phyloP scores from a whole-genome alignment of 2,329 filamentous ascomycete genomes.

The Colletotrichum noveboracense region DNA sequence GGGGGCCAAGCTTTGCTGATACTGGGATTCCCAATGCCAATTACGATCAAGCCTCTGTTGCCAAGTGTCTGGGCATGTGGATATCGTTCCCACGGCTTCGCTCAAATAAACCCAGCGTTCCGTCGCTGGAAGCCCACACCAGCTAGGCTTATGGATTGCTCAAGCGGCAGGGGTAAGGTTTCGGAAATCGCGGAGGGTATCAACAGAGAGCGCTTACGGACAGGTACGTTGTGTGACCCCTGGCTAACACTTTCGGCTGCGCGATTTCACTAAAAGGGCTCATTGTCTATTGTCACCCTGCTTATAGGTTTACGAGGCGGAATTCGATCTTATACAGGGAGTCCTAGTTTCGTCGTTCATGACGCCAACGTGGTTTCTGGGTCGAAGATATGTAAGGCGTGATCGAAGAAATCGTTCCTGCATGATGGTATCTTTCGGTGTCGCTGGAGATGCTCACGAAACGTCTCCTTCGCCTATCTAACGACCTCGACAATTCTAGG shows the following conservation, averaged over 20 bases:
- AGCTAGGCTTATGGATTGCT: neutral
- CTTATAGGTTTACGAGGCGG: neutral
- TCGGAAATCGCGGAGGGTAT: neutral
- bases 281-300: neutral
- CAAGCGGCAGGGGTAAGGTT: neutral
- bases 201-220: neutral
- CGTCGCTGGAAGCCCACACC: neutral
- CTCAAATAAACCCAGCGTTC: neutral
- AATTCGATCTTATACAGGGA: neutral
- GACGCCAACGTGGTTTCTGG: neutral
- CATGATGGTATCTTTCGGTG: neutral
- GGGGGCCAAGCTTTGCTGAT: neutral
- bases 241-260: neutral
- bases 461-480: neutral
- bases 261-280: neutral
- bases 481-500: neutral
- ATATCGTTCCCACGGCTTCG: neutral
- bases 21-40: neutral
- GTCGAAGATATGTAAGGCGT: neutral
- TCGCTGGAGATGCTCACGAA: neutral
- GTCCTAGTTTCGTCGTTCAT: neutral
- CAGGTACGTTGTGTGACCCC: neutral
- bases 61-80: neutral
- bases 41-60: neutral
- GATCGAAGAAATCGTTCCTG: neutral